These are phyloP conservation scores for Chalaropsis thielavioides DNA, from an alignment of 2,329 filamentous ascomycete genomes.

Conservation along the genomic window DNA sequence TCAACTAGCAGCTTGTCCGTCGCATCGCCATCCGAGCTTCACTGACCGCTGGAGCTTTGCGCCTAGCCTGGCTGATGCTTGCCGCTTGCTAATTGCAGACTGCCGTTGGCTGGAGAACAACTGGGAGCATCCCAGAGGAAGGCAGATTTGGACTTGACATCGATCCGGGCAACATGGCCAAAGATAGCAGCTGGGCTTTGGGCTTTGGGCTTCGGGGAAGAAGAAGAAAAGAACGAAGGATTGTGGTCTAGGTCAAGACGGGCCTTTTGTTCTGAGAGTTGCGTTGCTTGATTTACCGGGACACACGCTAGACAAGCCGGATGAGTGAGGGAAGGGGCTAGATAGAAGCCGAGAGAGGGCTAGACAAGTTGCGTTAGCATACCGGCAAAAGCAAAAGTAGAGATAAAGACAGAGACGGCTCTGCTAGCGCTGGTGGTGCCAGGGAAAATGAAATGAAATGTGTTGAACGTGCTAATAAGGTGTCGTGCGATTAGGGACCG, in stretches of 20 bases:
- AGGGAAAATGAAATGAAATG: background rate
- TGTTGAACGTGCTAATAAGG: no score
- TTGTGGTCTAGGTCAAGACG: slow-evolving; percentile 1
- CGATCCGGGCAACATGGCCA: background rate
- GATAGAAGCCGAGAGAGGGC: no score
- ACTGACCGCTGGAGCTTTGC: slow-evolving; percentile 5
- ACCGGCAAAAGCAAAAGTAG: no score
- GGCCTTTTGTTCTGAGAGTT: slow-evolving; percentile 1
- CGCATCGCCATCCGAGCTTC: slow-evolving; percentile 1
- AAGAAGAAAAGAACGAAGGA: background rate
- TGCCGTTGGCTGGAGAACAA: slow-evolving; percentile 3
- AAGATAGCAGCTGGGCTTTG: background rate
- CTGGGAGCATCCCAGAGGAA: background rate
- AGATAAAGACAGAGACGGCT: background rate
- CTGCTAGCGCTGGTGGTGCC: background rate
- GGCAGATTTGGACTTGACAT: background rate
- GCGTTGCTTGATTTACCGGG: background rate
- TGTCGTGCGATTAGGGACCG: background rate
- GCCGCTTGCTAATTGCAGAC: slow-evolving; percentile 6
- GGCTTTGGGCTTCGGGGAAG: background rate
- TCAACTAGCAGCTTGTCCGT: background rate
- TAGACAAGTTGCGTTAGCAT: no score
- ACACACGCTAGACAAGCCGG: background rate
- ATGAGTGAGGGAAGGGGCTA: background rate
- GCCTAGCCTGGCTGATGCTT: slow-evolving; percentile 1